Conservation (phyloP, 306 rosid genomes). For the Vigna trinervia region DNA sequence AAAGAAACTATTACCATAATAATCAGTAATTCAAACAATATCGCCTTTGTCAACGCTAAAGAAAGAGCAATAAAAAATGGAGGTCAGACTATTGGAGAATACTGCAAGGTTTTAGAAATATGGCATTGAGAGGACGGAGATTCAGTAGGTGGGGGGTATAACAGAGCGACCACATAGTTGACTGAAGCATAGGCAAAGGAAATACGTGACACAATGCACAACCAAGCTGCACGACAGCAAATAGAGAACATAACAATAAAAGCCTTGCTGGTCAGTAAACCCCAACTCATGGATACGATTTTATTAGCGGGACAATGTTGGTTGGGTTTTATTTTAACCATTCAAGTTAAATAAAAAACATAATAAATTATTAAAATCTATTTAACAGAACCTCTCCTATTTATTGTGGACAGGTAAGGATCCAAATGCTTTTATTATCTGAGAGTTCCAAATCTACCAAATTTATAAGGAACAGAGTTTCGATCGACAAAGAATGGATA, state of each 20-base stretch:
- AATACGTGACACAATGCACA: not conserved
- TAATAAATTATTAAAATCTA: too few species aligned
- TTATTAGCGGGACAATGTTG: too few species aligned
- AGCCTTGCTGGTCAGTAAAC: constrained; percentile 25
- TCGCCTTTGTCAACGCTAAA: constrained; percentile 5
- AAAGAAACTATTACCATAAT: constrained; percentile 15
- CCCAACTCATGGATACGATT: not conserved
- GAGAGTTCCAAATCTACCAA: too few species aligned
- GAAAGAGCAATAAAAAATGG: constrained; percentile 14
- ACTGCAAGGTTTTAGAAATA: constrained; percentile 26
- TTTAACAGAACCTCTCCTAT: too few species aligned
- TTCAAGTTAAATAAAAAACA: too few species aligned
- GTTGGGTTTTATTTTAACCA: too few species aligned
- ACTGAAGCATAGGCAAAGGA: constrained; percentile 27
- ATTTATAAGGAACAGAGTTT: too few species aligned
- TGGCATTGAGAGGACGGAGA: constrained; percentile 9
- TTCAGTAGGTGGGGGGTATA: constrained; percentile 7
- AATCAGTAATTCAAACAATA: not conserved
- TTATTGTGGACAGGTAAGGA: too few species aligned
- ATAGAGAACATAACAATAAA: constrained; percentile 3
- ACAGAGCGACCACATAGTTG: not conserved
- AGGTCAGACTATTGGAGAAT: constrained; percentile 12
- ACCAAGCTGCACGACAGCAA: constrained; percentile 16
- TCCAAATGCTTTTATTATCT: too few species aligned
- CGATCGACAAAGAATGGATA: too few species aligned